Evolutionary conservation across 495 filamentous ascomycete genomes (phyloP).

Genomic region (Cercophora samala): DNA sequence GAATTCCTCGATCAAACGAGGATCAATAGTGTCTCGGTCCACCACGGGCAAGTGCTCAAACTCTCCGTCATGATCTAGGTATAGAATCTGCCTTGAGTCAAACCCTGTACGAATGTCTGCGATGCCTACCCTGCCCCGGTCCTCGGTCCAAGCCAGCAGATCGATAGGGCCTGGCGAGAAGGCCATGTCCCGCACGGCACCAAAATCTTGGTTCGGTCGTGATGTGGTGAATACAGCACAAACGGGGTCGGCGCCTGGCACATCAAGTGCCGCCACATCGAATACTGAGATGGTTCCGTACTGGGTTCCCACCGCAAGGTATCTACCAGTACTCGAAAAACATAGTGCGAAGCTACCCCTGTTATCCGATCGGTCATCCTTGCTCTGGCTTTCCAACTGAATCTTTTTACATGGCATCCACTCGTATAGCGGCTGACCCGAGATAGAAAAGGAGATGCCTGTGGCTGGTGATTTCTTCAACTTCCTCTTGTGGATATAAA

Average conservation of each 20-base stretch:
- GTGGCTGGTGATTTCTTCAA: conserved; percentile 18
- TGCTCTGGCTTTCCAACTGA: conserved; percentile 48
- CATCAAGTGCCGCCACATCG: conserved; percentile 37
- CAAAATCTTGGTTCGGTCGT: conserved; percentile 55
- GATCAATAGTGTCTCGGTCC: conserved; percentile 50
- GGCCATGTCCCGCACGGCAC: conserved; percentile 84
- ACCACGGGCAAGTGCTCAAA: conserved; percentile 47
- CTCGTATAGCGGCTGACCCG: conserved; percentile 26
- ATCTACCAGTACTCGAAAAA: conserved; percentile 51
- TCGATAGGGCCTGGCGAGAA: conserved; percentile 91
- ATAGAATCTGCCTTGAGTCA: conserved; percentile 67
- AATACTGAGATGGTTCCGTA: conserved; percentile 56
- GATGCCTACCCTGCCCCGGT: conserved; percentile 77
- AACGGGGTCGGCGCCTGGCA: conserved; percentile 39
- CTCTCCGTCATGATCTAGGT: conserved; percentile 58
- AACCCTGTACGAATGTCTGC: conserved; percentile 80
- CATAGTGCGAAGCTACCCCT: conserved; percentile 56
- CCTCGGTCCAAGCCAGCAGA: conserved; percentile 89
- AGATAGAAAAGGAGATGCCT: conserved; percentile 7
- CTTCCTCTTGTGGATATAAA: conserved; percentile 68
- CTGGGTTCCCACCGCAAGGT: conserved; percentile 56
- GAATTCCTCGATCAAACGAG: conserved; percentile 42
- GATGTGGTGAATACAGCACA: conserved; percentile 54
- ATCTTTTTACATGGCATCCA: conserved; percentile 44
- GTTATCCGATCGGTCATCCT: conserved; percentile 42